Conservation (phyloP, 345 rosid genomes). For the Rhizophora apiculata region DNA sequence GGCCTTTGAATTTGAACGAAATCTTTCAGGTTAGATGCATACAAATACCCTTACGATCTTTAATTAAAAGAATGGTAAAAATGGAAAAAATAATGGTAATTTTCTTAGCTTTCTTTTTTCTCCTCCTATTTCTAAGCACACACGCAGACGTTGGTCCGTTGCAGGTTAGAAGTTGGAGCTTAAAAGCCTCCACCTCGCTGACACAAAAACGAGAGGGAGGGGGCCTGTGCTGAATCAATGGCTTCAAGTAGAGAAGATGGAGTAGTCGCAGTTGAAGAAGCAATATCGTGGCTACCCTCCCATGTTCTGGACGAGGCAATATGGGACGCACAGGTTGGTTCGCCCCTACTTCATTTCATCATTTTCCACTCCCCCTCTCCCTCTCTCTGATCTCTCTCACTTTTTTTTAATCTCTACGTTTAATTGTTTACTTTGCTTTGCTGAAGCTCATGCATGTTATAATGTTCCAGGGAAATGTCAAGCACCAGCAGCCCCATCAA, state of each 20-base stretch:
- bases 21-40: too few relatives aligned
- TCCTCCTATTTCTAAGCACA: not conserved
- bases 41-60: too few relatives aligned
- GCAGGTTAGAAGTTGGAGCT: constrained; percentile 74
- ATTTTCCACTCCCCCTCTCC: not conserved
- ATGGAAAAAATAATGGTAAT: not conserved
- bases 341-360: too few relatives aligned
- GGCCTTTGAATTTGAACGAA: too few relatives aligned
- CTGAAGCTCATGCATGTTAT: not conserved
- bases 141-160: constrained; percentile 38
- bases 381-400: not conserved
- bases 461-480: constrained; percentile 17
- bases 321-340: constrained; percentile 26
- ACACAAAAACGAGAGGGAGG: constrained; percentile 13
- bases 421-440: not conserved
- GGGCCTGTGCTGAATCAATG: not conserved
- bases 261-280: constrained; percentile 48
- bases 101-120: not conserved
- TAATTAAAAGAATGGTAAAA: too few relatives aligned
- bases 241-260: constrained; percentile 32
- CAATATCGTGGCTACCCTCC: constrained; percentile 47
- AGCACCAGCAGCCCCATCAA: constrained; percentile 7
- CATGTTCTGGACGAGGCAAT: constrained; percentile 44
- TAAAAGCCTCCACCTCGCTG: constrained; percentile 23
- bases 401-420: not conserved